Percentiles rank a stretch among this genome's conserved stretches.
These are phyloP conservation scores for Skeletonema tropicum DNA, from an alignment of 108 stramenopile genomes.

Conservation along the genomic window DNA sequence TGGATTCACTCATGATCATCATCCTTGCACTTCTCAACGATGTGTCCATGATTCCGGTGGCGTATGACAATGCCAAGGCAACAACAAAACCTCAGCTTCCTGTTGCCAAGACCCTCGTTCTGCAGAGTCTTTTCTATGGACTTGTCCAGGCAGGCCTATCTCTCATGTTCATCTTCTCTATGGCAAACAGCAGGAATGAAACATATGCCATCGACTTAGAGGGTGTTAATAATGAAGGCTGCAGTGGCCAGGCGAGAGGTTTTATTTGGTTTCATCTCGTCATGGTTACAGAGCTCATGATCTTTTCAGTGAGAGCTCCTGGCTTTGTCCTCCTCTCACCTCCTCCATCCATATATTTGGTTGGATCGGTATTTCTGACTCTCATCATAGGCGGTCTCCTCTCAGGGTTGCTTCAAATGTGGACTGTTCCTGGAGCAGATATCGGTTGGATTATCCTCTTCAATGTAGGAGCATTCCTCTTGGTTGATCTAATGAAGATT, in stretches of 20 bases:
- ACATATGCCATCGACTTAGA: conserved; percentile 36
- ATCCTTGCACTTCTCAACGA: conserved; percentile 89
- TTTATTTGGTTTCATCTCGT: conserved; percentile 67
- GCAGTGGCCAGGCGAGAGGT: conserved; percentile 44
- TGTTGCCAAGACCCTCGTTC: conserved; percentile 52
- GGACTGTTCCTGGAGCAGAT: conserved; percentile 24
- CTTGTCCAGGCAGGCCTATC: conserved; percentile 53
- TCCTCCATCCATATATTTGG: conserved; percentile 47
- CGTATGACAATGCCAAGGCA: conserved; percentile 83
- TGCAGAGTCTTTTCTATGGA: conserved; percentile 61
- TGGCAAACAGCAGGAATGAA: conserved; percentile 26
- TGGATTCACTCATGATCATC: conserved; percentile 79
- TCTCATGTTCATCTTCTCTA: conserved; percentile 61
- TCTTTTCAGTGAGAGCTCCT: conserved; percentile 65
- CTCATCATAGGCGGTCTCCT: conserved; percentile 46
- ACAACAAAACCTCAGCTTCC: conserved; percentile 56
- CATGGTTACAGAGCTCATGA: conserved; percentile 62
- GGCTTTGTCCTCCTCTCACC: conserved; percentile 47
- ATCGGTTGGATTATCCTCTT: conserved; percentile 50
- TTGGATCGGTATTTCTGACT: conserved; percentile 54
- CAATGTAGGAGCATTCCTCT: conserved; percentile 50
- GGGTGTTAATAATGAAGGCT: neutral
- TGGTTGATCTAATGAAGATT: conserved; percentile 63
- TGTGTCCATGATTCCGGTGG: conserved; percentile 84
- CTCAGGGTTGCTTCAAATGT: conserved; percentile 25